phyloP scores from a whole-genome alignment of 1,284 basidiomycete species.

The Pterulicium gracile region DNA sequence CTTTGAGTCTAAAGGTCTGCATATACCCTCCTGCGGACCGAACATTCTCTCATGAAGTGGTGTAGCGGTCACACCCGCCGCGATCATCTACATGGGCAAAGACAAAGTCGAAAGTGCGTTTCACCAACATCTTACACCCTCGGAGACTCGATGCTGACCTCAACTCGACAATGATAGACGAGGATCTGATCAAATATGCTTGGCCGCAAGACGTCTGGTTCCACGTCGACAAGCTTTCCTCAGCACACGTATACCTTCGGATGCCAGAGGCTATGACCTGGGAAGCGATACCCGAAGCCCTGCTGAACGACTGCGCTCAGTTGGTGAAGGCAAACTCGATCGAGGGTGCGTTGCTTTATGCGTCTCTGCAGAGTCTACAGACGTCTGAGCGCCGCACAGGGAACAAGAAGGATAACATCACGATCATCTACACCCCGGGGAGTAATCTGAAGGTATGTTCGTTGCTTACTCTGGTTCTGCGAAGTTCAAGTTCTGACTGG shows the following conservation, averaged over 20 bases:
- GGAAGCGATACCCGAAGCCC: constrained; percentile 75
- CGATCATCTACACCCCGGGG: constrained; percentile 90
- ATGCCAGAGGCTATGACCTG: constrained; percentile 74
- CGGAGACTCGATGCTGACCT: neutral
- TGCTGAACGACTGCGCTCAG: constrained; percentile 85
- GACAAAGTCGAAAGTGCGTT: constrained; percentile 92
- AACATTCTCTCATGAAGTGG: neutral
- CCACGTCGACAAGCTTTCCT: constrained; percentile 86
- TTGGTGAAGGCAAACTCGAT: constrained; percentile 97
- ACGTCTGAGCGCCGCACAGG: constrained; percentile 40
- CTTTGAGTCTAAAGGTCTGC: constrained; percentile 1
- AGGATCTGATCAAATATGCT: constrained; percentile 89
- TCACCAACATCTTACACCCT: constrained; percentile 7
- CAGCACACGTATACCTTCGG: constrained; percentile 90
- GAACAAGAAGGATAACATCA: constrained; percentile 92
- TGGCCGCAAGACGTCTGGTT: constrained; percentile 78
- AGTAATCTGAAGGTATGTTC: constrained; percentile 73
- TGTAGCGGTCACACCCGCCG: constrained; percentile 51
- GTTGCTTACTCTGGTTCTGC: neutral
- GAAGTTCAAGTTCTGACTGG: constrained; percentile 2
- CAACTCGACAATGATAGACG: constrained; percentile 43
- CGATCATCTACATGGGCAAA: constrained; percentile 85
- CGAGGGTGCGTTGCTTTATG: constrained; percentile 51
- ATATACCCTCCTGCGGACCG: neutral
- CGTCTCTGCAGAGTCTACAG: constrained; percentile 4